Evolutionary conservation across 441 rosid species (phyloP), one percentile per base, ranked within the genome.

Genomic region (Geranium incanum): DNA sequence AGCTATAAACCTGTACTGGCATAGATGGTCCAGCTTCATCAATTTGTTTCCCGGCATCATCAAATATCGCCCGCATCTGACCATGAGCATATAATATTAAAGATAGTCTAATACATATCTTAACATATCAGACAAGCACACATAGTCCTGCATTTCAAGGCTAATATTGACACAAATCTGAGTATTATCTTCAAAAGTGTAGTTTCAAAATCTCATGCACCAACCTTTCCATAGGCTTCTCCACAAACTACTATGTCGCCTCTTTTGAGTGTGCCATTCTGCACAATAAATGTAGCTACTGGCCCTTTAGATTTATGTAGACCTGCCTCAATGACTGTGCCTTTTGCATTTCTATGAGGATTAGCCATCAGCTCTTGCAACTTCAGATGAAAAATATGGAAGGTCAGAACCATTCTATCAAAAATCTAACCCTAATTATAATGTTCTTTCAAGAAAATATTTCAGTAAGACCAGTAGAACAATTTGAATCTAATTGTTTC

Each of bases 291-390:
- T 71, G 97, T 89, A 19, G 96, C 95, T 50, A 89, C 84, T 2
- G 96, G 88, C 73, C 99, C 99, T 86, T 90, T 92, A 52, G 97
- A 86, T 85, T 95, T 95, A 75, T 95, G 80, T 76, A 95, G 93
- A 78, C 97, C 90, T 70, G 97, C 97, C 81, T 95, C 99, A 68
- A 95, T 90, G 52, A 92, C 97, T 36, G 90, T 88, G n/a, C 99
- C 99, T 85, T 88, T 95, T 6, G 99, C 99, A 76, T 87, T 87
- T 82, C 99, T 87, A 69, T 89, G 84, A 65, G 97, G 99, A 86
- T 92, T 95, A 71, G 99, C 99, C 86, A 90, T 89, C 84, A 95
- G 82, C 74, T 95, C 99, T 90, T 92, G 97, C 76, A 95, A 82
- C 99, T 95, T 87, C 76, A 83, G 45, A 69, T 15, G 15, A 80